These are phyloP conservation scores for Juncus inflexus DNA, from an alignment of 176 grass and related monocot species.

Conservation along the genomic window DNA sequence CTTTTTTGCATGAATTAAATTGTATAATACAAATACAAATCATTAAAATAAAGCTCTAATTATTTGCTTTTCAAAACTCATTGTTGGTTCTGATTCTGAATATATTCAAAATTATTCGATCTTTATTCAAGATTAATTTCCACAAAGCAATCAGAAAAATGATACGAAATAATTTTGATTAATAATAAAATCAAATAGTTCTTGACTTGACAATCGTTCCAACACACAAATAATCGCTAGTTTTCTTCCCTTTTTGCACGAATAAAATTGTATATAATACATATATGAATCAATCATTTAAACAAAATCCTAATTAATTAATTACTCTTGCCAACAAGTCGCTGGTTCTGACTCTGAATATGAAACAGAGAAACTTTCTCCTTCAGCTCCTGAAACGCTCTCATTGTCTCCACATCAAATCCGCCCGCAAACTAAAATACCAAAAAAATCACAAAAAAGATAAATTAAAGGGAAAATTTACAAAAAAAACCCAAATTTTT, in stretches of 20 bases:
- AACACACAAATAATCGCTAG: conserved; percentile 16
- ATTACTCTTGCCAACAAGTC: conserved; percentile 47
- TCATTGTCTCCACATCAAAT: conserved; percentile 92
- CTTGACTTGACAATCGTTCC: conserved; percentile 4
- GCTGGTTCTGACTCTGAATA: conserved; percentile 47
- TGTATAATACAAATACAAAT: conserved; percentile 18
- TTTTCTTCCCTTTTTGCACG: conserved; percentile 9
- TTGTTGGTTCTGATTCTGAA: conserved; percentile 48
- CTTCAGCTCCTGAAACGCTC: conserved; percentile 93
- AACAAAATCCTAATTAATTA: not conserved
- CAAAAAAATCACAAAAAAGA: not conserved
- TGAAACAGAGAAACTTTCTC: conserved; percentile 73
- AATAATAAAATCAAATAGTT: no score
- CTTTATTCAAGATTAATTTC: no score
- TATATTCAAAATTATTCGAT: not conserved
- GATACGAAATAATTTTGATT: no score
- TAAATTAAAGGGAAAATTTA: not conserved
- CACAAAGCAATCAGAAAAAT: no score
- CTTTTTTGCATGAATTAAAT: conserved; percentile 27
- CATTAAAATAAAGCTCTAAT: not conserved
- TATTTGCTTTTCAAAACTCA: conserved; percentile 43
- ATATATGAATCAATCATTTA: not conserved
- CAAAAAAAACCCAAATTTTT: not conserved
- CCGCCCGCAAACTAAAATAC: conserved; percentile 73
- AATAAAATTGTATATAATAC: conserved; percentile 33